These are phyloP conservation scores for Eucalyptus victrix DNA, from an alignment of 345 rosid species.

Conservation along the genomic window DNA sequence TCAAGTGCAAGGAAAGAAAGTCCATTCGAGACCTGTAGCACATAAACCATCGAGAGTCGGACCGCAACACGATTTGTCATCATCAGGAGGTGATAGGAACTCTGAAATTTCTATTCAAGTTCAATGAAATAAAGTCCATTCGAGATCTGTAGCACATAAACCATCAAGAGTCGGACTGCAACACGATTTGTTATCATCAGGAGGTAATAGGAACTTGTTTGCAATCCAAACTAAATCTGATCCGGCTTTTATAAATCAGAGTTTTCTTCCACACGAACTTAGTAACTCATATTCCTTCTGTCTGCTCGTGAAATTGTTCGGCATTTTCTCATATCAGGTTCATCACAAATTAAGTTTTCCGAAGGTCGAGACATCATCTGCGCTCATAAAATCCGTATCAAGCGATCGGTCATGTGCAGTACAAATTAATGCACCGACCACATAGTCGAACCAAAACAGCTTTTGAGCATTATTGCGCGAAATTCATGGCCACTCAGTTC, in stretches of 20 bases:
- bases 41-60: background rate
- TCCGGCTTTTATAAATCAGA: fast-evolving
- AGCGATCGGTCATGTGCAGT: background rate
- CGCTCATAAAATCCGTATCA: background rate
- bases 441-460: background rate
- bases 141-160: background rate
- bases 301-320: background rate
- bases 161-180: background rate
- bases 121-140: background rate
- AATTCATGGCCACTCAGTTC: background rate
- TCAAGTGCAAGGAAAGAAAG: background rate
- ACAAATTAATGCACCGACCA: background rate
- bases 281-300: background rate
- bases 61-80: background rate
- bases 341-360: background rate
- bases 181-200: background rate
- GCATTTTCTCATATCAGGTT: background rate
- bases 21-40: background rate
- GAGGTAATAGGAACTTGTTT: background rate
- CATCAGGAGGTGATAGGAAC: background rate
- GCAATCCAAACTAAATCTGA: background rate
- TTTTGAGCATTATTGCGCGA: background rate
- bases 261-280: background rate
- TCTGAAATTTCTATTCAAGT: background rate
- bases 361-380: background rate